phyloP scores from a whole-genome alignment of 805 yeast species.

The Lachancea sp. region DNA sequence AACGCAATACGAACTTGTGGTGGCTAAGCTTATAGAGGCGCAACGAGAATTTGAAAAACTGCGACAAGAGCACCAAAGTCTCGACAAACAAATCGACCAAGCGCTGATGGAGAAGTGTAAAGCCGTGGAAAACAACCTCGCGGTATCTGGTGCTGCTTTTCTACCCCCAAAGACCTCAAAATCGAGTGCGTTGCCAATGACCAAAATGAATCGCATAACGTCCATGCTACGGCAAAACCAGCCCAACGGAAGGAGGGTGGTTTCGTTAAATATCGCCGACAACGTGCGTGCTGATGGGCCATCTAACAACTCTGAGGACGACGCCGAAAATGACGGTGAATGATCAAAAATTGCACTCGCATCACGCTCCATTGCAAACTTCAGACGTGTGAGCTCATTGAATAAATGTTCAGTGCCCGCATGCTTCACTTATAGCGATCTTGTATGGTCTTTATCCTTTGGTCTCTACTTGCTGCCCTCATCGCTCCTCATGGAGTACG shows the following conservation, averaged over 20 bases:
- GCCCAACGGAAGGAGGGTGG: constrained; percentile 9
- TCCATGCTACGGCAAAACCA: constrained; percentile 9
- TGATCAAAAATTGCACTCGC: no score
- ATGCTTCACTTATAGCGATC: no score
- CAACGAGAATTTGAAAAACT: constrained; percentile 3
- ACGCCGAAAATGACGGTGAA: no score
- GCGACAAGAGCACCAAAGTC: constrained; percentile 1
- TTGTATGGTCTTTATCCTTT: no score
- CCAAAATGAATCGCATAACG: constrained; percentile 9
- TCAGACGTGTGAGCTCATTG: no score
- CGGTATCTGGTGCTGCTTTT: constrained; percentile 6
- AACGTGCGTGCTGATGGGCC: neutral
- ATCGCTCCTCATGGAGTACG: neutral
- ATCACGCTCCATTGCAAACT: neutral
- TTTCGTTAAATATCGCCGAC: constrained; percentile 9
- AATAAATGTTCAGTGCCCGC: neutral
- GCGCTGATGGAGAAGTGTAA: constrained; percentile 7
- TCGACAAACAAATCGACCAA: constrained; percentile 5
- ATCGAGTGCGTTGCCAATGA: neutral
- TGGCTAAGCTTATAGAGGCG: neutral
- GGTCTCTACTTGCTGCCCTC: no score
- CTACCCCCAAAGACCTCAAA: neutral
- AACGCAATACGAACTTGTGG: neutral
- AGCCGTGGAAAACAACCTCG: constrained; percentile 8
- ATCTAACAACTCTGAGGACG: constrained; percentile 2